Base-by-base conservation (phyloP, 768 basidiomycete species). In the Termitomyces sp. region DNA sequence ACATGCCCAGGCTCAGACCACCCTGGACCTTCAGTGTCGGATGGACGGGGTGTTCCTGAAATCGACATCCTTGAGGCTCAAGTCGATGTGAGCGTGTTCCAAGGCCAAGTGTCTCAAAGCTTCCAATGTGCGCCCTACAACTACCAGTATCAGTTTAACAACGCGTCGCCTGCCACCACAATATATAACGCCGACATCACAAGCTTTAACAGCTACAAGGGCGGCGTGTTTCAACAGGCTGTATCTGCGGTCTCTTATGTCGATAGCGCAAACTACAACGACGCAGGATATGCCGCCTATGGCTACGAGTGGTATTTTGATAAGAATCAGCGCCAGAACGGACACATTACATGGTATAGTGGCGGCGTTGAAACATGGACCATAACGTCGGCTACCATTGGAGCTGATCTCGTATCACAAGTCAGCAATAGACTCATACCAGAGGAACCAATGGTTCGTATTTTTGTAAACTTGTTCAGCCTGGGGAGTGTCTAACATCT, bases 11-110 rank as follows among this genome's bases (percentile, higher is more conserved):
- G 84, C 12, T 82, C 83, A 29, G 91, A 92, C 63, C 95, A 98
- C 68, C 95, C 95, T 2, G 95, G 95, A 11, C 95, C 95, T 3
- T 77, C 65, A 58, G 77, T 79, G 53, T 78, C 71, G 29, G 75
- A 73, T 16, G 92, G 92, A 17, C 84, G 95, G 51, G 85, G 85
- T 32, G 91, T 88, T 1, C 95, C 96, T 1, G 96, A 98, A 75
- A 93, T 98, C 63, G 95, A 98, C 71, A 79, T 98, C 58, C 67
- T 96, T 57, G 95, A 98, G 75, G 85, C 92, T 0, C 89, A 94
- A 69, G 80, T 88, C 56, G 71, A 93, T 63, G 63, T 78, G 3
- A 59, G 52, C 54, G 57, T 71, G 4, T 79, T 82, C 63, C 64
- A 73, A 66, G 90, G 82, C 41, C 76, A 87, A 62, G 89, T 87